A percentile compares a stretch with the other conserved stretches of the same genome.
Evolutionary conservation across 441 rosid species (phyloP).

Genomic region (Pelargonium myrrhifolium): DNA sequence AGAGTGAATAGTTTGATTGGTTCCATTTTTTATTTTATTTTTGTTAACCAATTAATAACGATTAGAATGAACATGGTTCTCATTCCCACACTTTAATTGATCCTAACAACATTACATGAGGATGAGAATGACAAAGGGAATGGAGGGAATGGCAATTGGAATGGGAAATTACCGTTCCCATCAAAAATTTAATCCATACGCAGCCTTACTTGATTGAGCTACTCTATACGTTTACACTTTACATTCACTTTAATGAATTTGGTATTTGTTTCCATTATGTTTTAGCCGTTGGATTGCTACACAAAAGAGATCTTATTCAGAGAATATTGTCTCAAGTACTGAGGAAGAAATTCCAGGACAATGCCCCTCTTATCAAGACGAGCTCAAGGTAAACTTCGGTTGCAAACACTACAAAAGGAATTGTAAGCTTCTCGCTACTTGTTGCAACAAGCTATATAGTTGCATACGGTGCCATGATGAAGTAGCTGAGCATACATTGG

Average conservation of each 20-base stretch:
- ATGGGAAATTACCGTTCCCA: no score
- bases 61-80: no score
- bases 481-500: constrained; percentile 50
- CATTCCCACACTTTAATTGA: no score
- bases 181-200: no score
- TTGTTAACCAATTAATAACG: no score
- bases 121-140: no score
- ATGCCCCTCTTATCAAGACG: constrained; percentile 50
- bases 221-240: background rate
- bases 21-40: no score
- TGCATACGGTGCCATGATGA: constrained; percentile 86
- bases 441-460: constrained; percentile 60
- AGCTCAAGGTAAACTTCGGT: constrained; percentile 34
- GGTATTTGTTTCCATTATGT: constrained; percentile 24
- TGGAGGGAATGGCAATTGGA: no score
- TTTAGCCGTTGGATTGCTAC: constrained; percentile 69
- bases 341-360: constrained; percentile 46
- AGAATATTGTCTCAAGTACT: constrained; percentile 20
- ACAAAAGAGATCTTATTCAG: constrained; percentile 31
- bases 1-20: no score
- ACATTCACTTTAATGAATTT: constrained; percentile 15
- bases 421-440: constrained; percentile 56
- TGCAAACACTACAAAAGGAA: constrained; percentile 76
- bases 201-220: no score
- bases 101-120: no score